Percentiles rank a stretch among this genome's conserved stretches.
Evolutionary conservation across 495 filamentous ascomycete species (phyloP).

Genomic region (Penicillium coffeae): DNA sequence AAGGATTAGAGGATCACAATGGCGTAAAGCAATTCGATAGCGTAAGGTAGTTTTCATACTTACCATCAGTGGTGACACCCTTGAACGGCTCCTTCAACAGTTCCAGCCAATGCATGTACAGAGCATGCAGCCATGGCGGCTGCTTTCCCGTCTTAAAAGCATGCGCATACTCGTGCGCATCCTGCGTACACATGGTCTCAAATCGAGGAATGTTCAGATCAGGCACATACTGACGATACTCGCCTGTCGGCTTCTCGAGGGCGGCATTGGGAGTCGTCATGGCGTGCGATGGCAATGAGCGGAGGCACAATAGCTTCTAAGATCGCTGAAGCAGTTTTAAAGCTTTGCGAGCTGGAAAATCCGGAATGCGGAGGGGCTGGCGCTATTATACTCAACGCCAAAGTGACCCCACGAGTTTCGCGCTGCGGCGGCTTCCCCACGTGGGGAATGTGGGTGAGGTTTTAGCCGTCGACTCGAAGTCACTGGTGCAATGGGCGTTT

Average conservation of each 20-base stretch:
- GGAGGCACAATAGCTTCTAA: no score
- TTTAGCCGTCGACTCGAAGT: conserved; percentile 13
- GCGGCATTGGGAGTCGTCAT: conserved; percentile 5
- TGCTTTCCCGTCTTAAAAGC: conserved; percentile 54
- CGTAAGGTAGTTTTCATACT: no score
- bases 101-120: conserved; percentile 65
- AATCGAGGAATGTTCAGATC: conserved; percentile 59
- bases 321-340: no score
- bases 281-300: no score
- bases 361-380: neutral
- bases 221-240: conserved; percentile 57
- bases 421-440: conserved; percentile 18
- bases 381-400: conserved; percentile 10
- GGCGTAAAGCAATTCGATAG: no score
- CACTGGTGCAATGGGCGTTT: conserved; percentile 3
- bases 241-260: conserved; percentile 32
- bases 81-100: conserved; percentile 65
- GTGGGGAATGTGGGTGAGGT: conserved; percentile 25
- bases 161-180: conserved; percentile 60
- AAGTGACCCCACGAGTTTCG: conserved; percentile 17
- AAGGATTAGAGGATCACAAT: neutral
- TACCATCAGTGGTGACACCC: conserved; percentile 67
- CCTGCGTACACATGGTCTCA: conserved; percentile 57
- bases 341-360: neutral
- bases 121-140: conserved; percentile 64